Conservation (phyloP, 768 basidiomycete species). For the Trichaptum fuscoviolaceum region DNA sequence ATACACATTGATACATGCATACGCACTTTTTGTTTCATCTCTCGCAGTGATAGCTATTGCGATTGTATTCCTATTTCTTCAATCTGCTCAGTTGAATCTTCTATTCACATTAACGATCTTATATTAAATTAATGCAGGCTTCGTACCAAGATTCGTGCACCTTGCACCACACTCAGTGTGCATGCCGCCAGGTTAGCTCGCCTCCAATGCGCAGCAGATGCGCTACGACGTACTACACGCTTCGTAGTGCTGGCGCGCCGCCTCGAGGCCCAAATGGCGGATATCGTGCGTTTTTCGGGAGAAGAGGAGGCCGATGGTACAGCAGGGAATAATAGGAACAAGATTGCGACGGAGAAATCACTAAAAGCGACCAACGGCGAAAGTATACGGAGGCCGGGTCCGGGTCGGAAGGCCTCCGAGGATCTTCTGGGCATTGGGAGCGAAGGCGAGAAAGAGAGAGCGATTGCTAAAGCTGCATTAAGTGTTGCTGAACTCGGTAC, state of each 20-base stretch:
- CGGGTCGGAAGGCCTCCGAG: slow-evolving; percentile 11
- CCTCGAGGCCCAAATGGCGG: slow-evolving; percentile 80
- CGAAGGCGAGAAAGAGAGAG: slow-evolving; percentile 80
- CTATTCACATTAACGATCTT: too few relatives aligned
- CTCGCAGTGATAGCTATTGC: too few relatives aligned
- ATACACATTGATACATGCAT: too few relatives aligned
- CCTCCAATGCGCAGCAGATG: slow-evolving; percentile 77
- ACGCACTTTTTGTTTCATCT: too few relatives aligned
- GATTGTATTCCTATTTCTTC: too few relatives aligned
- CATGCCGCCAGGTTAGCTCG: slow-evolving; percentile 72
- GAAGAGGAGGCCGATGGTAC: slow-evolving; percentile 21
- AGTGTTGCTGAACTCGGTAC: slow-evolving; percentile 86
- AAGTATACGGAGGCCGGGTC: too few relatives aligned
- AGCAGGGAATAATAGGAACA: slow-evolving; percentile 6
- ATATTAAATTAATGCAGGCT: slow-evolving; percentile 46
- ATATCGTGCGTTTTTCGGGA: slow-evolving; percentile 35
- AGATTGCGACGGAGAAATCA: slow-evolving; percentile 2
- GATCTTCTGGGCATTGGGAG: slow-evolving; percentile 29
- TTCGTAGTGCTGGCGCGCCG: slow-evolving; percentile 81
- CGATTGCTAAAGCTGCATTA: slow-evolving; percentile 90
- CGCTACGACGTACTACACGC: slow-evolving; percentile 77
- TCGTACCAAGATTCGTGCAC: slow-evolving; percentile 78
- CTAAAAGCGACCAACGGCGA: slow-evolving; percentile 12
- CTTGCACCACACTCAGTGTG: slow-evolving; percentile 68
- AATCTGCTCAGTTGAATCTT: too few relatives aligned